These are phyloP conservation scores for Chlorella sp. DNA, from an alignment of 139 green algal species.

Conservation along the genomic window DNA sequence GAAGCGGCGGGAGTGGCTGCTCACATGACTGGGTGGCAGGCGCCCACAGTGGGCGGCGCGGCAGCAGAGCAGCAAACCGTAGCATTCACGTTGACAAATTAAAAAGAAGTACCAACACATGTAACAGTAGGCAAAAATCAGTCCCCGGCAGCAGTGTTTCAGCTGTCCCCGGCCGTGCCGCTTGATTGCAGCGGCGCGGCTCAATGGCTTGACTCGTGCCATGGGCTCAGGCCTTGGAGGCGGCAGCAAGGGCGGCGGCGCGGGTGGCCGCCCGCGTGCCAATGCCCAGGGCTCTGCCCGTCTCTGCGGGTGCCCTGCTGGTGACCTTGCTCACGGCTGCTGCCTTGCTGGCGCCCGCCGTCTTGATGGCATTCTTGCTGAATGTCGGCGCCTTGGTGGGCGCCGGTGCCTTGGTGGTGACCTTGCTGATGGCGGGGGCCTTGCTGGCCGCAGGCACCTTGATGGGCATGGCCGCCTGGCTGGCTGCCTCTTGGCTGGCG, in stretches of 20 bases:
- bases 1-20: conserved; percentile 32
- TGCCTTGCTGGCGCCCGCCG: neutral
- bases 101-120: neutral
- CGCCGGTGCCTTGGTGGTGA: neutral
- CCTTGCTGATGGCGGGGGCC: neutral
- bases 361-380: neutral
- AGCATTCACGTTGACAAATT: neutral
- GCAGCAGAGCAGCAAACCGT: neutral
- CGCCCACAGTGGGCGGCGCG: neutral
- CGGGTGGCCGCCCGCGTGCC: too few species aligned
- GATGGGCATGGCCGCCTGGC: too few species aligned
- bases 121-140: too few species aligned
- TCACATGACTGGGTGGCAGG: neutral
- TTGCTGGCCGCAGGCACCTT: neutral
- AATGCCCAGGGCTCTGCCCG: too few species aligned
- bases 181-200: neutral
- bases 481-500: too few species aligned
- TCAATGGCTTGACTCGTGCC: too few species aligned
- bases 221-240: too few species aligned
- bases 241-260: too few species aligned
- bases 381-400: neutral
- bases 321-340: neutral
- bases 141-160: neutral
- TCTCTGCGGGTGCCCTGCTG: neutral
- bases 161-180: neutral